These are phyloP conservation scores for Podospora sp. DNA, from an alignment of 495 filamentous ascomycete species.

Conservation along the genomic window DNA sequence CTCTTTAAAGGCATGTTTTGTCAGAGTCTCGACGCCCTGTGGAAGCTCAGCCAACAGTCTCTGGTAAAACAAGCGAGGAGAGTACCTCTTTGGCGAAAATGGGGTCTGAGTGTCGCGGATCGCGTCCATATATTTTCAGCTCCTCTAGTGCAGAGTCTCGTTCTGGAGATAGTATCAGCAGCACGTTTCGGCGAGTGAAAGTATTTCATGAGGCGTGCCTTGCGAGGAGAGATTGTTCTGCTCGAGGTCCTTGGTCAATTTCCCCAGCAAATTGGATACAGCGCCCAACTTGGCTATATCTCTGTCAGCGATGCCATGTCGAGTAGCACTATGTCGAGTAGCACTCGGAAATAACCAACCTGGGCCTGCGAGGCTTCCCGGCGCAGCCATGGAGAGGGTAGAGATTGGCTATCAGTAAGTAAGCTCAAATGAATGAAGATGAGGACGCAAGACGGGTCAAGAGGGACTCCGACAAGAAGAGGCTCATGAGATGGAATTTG, in stretches of 20 bases:
- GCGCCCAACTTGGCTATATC: slow-evolving; percentile 63
- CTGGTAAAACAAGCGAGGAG: neutral
- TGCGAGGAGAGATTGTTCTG: slow-evolving; percentile 55
- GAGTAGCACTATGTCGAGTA: neutral
- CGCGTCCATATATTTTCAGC: slow-evolving; percentile 77
- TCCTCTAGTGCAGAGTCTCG: slow-evolving; percentile 65
- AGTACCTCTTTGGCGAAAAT: slow-evolving; percentile 77
- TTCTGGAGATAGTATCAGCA: slow-evolving; percentile 50
- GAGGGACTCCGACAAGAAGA: neutral
- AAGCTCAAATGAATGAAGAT: neutral
- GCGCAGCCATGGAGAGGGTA: neutral
- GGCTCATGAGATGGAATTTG: neutral
- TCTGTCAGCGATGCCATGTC: slow-evolving; percentile 10
- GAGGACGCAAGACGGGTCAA: neutral
- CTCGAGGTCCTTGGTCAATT: slow-evolving; percentile 60
- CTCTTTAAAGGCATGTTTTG: slow-evolving; percentile 71
- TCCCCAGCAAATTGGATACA: slow-evolving; percentile 60
- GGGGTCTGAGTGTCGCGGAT: slow-evolving; percentile 68
- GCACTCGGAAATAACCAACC: slow-evolving; percentile 14
- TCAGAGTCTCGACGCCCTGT: slow-evolving; percentile 75
- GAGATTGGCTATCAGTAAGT: neutral
- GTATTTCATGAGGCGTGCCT: slow-evolving; percentile 47
- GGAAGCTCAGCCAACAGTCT: neutral
- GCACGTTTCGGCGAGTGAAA: neutral
- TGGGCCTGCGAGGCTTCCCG: slow-evolving; percentile 25